A percentile compares a stretch with the other conserved stretches of the same genome.
phyloP scores from a whole-genome alignment of 2,329 filamentous ascomycete genomes.

The Chaetomium sp. region DNA sequence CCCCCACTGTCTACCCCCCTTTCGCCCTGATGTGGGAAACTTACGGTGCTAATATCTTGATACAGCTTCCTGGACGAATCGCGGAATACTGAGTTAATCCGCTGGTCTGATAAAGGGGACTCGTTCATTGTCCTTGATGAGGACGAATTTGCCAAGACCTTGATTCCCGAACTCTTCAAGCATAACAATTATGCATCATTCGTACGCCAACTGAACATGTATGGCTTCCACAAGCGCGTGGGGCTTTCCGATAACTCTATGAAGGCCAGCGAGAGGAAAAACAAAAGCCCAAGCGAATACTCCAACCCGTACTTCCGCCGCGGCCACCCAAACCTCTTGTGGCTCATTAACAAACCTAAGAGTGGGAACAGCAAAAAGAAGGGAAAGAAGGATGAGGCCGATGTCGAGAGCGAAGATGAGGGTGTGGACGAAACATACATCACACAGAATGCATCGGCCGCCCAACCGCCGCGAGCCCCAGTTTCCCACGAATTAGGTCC shows the following conservation, averaged over 20 bases:
- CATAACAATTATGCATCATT: conserved; percentile 98
- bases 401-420: conserved; percentile 65
- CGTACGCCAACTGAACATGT: conserved; percentile 92
- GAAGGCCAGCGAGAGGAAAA: conserved; percentile 93
- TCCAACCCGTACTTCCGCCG: conserved; percentile 94
- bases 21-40: not conserved
- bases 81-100: conserved; percentile 89
- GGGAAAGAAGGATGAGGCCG: conserved; percentile 56
- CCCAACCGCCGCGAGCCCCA: conserved; percentile 15
- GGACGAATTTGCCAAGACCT: conserved; percentile 94
- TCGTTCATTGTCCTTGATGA: conserved; percentile 96
- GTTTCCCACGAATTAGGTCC: conserved; percentile 39
- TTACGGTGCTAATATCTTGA: conserved; percentile 18
- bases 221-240: conserved; percentile 95
- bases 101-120: conserved; percentile 94
- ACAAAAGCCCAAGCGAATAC: conserved; percentile 97
- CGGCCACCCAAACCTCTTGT: conserved; percentile 84
- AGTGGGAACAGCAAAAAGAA: conserved; percentile 56
- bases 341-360: conserved; percentile 95
- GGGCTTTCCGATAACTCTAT: conserved; percentile 94
- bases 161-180: conserved; percentile 97
- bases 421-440: conserved; percentile 37
- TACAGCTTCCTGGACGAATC: conserved; percentile 83
- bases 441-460: conserved; percentile 16
- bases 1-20: not conserved